Percentiles rank a stretch among this genome's conserved stretches.
Conservation (phyloP, 75 land plant species). For the Picea glauca region DNA sequence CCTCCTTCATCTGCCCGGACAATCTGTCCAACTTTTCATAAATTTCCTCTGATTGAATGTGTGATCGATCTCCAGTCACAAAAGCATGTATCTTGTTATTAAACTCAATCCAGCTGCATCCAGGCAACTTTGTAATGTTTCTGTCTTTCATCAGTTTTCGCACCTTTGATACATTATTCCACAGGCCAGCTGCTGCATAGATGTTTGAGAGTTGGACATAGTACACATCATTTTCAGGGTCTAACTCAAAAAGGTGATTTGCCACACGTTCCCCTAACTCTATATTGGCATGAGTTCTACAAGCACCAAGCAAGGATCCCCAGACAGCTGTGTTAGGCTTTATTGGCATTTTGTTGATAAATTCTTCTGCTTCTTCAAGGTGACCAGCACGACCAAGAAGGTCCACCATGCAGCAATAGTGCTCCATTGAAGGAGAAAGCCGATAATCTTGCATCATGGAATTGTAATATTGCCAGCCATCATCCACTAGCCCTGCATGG, state of each 20-base stretch:
- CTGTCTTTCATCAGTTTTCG: slow-evolving; percentile 14
- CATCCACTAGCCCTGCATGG: slow-evolving; percentile 18
- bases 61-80: slow-evolving; percentile 15
- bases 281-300: slow-evolving; percentile 11
- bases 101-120: slow-evolving; percentile 22
- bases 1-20: background rate
- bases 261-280: slow-evolving; percentile 21
- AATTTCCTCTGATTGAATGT: slow-evolving; percentile 1
- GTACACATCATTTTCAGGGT: slow-evolving; percentile 12
- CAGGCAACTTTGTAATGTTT: slow-evolving; percentile 13
- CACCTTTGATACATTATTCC: slow-evolving; percentile 8
- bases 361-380: slow-evolving; percentile 12
- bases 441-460: slow-evolving; percentile 16
- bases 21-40: background rate
- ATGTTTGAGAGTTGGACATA: slow-evolving; percentile 17
- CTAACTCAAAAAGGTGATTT: slow-evolving; percentile 8
- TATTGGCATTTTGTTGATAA: slow-evolving; percentile 14
- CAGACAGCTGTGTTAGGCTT: slow-evolving; percentile 14
- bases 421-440: slow-evolving; percentile 9
- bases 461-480: slow-evolving; percentile 17
- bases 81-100: slow-evolving; percentile 20
- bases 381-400: slow-evolving; percentile 19
- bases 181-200: slow-evolving; percentile 16
- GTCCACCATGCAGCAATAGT: slow-evolving; percentile 25
- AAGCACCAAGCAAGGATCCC: slow-evolving; percentile 24